Conservation (phyloP, 352 stramenopile species). For the Globisporangium orthogonon region DNA sequence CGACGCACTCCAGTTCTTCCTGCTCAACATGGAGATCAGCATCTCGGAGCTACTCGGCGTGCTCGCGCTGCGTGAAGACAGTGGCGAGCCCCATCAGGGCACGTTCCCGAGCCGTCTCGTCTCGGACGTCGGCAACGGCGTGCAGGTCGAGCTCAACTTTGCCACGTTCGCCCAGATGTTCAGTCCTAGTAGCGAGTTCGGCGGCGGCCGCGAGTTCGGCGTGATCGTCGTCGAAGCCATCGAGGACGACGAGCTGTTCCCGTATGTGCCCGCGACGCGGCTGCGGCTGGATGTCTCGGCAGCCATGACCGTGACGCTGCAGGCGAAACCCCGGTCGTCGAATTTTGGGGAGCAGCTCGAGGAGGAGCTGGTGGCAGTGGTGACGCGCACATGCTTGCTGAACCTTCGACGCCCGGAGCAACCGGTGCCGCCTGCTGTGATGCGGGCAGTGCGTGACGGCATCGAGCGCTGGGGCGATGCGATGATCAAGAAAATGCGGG, state of each 20-base stretch:
- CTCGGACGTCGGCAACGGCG: neutral
- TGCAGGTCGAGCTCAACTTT: constrained; percentile 6
- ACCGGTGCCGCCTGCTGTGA: neutral
- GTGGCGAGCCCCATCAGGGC: neutral
- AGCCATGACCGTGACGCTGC: neutral
- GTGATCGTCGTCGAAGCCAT: neutral
- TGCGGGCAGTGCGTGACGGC: constrained; percentile 1
- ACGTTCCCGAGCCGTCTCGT: neutral
- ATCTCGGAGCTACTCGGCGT: constrained; percentile 14
- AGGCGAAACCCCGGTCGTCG: neutral
- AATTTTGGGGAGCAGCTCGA: neutral
- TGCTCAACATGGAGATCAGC: constrained; percentile 51
- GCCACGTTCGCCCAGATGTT: constrained; percentile 5
- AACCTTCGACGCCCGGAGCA: neutral
- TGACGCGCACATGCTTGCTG: neutral
- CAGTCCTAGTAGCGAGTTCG: neutral
- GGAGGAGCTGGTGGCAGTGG: neutral
- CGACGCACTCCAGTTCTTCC: constrained; percentile 49
- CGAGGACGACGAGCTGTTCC: neutral
- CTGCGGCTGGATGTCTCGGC: neutral
- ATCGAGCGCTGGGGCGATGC: constrained; percentile 7
- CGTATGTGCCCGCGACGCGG: neutral
- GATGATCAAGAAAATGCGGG: constrained; percentile 9
- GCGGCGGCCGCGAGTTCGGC: neutral
- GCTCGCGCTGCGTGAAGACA: neutral